These are phyloP conservation scores for Leccinum boreale DNA, from an alignment of 768 basidiomycete species.

Conservation along the genomic window DNA sequence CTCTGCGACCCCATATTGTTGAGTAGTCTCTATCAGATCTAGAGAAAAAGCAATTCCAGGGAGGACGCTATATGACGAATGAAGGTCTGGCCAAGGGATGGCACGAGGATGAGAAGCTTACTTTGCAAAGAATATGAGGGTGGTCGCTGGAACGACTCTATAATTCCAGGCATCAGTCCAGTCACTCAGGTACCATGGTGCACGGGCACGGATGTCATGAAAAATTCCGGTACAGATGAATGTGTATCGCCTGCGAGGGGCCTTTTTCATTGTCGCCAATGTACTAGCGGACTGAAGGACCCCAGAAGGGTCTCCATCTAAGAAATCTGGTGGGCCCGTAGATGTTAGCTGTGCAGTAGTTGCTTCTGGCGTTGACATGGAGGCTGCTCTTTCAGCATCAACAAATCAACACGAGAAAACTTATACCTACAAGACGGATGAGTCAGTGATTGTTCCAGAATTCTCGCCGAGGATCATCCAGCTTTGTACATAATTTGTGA, in stretches of 20 bases:
- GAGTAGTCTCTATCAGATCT: conserved; percentile 88
- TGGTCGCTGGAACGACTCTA: conserved; percentile 82
- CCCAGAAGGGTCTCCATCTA: background rate
- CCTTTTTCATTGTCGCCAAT: conserved; percentile 1
- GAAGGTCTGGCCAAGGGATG: background rate
- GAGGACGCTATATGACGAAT: conserved; percentile 54
- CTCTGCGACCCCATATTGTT: conserved; percentile 87
- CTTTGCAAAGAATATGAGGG: conserved; percentile 85
- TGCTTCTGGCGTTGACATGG: background rate
- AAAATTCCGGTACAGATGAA: conserved; percentile 58
- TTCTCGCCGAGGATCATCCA: background rate
- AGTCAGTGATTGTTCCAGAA: background rate
- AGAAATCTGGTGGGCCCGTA: background rate
- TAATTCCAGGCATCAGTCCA: conserved; percentile 95
- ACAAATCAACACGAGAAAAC: background rate
- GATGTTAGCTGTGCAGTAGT: background rate
- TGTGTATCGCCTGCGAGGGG: background rate
- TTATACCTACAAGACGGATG: background rate
- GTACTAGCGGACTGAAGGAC: conserved; percentile 1
- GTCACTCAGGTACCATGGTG: conserved; percentile 80
- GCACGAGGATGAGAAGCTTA: conserved; percentile 32
- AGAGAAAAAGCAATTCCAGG: conserved; percentile 91
- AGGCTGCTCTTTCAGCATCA: background rate
- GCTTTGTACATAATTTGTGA: background rate
- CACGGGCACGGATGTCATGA: conserved; percentile 64